phyloP scores from a whole-genome alignment of 192 early-diverging fungal genomes.

The Podila minutissima region DNA sequence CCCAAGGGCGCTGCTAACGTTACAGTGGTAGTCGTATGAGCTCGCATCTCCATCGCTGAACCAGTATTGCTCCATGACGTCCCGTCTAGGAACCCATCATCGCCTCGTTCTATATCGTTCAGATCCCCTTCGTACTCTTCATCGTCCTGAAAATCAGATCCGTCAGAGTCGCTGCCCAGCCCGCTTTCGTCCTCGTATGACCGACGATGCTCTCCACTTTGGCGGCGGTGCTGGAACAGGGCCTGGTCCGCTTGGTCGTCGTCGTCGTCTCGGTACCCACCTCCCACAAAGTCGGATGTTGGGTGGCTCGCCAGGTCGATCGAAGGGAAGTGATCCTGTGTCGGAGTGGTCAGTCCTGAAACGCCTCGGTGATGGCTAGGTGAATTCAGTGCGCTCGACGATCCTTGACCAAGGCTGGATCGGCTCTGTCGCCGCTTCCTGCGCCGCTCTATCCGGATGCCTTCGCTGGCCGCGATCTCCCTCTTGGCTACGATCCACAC shows the following conservation, averaged over 20 bases:
- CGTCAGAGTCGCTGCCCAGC: constrained; percentile 25
- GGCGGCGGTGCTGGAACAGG: not conserved
- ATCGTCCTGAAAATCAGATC: constrained; percentile 14
- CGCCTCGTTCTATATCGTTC: constrained; percentile 38
- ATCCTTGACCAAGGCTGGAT: not conserved
- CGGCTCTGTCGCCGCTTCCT: constrained; percentile 33
- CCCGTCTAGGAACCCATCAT: constrained; percentile 7
- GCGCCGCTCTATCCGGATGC: constrained; percentile 32
- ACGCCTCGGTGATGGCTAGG: constrained; percentile 1
- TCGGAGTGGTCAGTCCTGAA: constrained; percentile 7
- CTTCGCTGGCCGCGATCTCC: constrained; percentile 54
- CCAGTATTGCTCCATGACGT: not conserved
- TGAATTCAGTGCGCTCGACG: not conserved
- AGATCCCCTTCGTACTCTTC: constrained; percentile 24
- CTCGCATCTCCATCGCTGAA: not conserved
- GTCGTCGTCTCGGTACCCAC: constrained; percentile 11
- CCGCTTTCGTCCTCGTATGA: not conserved
- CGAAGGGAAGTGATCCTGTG: not conserved
- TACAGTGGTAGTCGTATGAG: not conserved
- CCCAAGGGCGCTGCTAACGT: not conserved
- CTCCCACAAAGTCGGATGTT: constrained; percentile 1
- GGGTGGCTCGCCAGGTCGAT: not conserved
- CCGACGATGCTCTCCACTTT: not conserved
- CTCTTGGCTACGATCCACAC: constrained; percentile 59
- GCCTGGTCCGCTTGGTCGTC: not conserved